Evolutionary conservation across 306 rosid genomes (phyloP), one percentile per base, ranked within the genome.

Genomic region (Pachyrhizus erosus): DNA sequence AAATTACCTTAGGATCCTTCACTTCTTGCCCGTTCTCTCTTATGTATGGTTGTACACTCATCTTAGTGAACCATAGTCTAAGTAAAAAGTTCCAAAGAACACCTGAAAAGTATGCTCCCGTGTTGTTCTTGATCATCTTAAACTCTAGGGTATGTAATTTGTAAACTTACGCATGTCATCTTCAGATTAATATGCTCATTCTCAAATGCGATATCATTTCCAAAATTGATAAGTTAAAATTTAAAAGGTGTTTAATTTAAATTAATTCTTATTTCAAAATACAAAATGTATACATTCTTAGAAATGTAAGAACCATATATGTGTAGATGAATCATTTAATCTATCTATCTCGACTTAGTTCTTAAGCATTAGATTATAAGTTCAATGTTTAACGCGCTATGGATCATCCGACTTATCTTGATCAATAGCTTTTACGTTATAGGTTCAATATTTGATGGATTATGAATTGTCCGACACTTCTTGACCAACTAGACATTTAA

Each of bases 1-100:
- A 72, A 82, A 23, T 79, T 75, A 88, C 84, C 9, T 27, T 1
- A 14, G 0, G 14, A 26, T 54, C 87, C 39, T 26, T 26, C 37
- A 24, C 9, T 60, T 0, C 8, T 17, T 3, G 39, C 57, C n/a
- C 17, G 6, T 46, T 46, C 14, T 20, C 14, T 21, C 27, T 12
- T 46, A 5, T 14, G 9, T 18, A 54, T 54, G 9, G 61, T 57
- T 23, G 17, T 23, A 57, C 64, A 1, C n/a, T 45, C 51, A 17
- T 49, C 5, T 20, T 55, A 55, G 12, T 21, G 14, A 55, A 55
- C 64, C 29, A 24, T 60, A 60, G 37, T 26, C 66, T 1, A 60
- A 18, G 14, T 10, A 0, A 31, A 14, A 64, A 17, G 37, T 2
- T 60, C 0, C 33, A 57, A 23, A 23, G 65, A 7, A 27, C 3